Evolutionary conservation across 257 asterid genomes (phyloP), one percentile per base, ranked within the genome.

Genomic region (Leonotis leonurus): DNA sequence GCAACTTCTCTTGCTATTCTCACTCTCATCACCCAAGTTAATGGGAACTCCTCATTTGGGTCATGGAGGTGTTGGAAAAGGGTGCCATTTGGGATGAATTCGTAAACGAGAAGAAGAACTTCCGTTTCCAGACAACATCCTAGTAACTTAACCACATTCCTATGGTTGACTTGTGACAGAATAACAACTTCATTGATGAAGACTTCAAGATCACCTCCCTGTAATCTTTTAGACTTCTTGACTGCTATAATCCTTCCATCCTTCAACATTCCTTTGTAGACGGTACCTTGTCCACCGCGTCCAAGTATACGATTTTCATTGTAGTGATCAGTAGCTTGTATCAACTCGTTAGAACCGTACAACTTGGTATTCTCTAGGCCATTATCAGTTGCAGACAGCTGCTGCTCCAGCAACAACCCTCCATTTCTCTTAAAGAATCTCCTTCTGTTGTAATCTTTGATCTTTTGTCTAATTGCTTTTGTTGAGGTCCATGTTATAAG

Each of bases 221-320:
- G 62, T 4, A 64, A 50, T 40, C 16, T 60, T 37, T 32, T 65
- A 21, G 76, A 73, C 61, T 69, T 77, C 70, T 77, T 73, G 56
- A 77, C 68, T 0, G 82, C 82, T 21, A 72, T 70, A 6, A 77
- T 65, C 58, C 51, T 64, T 30, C 75, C 81, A 48, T 69, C 67
- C 0, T 14, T 57, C 30, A 72, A 3, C 81, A 76, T 76, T 41
- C 81, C 81, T 35, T 76, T 71, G 53, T 72, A 76, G 58, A 77
- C 82, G 2, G 82, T 77, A 41, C 79, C 82, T 27, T 73, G 82
- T 20, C 82, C 79, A 18, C 82, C 82, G 1, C 54, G 69, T 1
- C 79, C 83, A 12, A 77, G 71, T 25, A 77, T 20, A 7, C 79
- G 68, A 12, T 70, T 73, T 39, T 58, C 75, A 45, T 57, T 67